Conservation (phyloP, 1,284 basidiomycete species). For the Irpex rosettiformis region DNA sequence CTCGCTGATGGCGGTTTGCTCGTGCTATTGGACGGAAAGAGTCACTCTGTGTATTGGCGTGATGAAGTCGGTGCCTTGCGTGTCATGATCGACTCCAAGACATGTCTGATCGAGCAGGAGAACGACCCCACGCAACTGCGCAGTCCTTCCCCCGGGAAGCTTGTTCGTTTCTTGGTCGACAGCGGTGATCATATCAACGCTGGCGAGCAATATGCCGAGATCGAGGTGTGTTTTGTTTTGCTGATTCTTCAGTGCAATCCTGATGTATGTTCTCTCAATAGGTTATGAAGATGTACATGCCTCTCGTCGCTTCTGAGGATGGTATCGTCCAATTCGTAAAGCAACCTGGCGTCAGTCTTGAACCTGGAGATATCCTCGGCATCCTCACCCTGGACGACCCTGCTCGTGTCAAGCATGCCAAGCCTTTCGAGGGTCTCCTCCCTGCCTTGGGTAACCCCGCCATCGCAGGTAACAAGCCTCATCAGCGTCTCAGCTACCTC, state of each 20-base stretch:
- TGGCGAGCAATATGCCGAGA: constrained; percentile 97
- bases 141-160: constrained; percentile 95
- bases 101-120: constrained; percentile 98
- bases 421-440: constrained; percentile 94
- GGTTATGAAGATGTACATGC: constrained; percentile 99
- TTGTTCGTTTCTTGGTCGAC: constrained; percentile 93
- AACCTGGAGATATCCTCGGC: constrained; percentile 98
- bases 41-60: constrained; percentile 97
- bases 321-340: constrained; percentile 97
- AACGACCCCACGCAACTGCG: constrained; percentile 98
- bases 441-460: constrained; percentile 84
- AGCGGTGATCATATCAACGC: constrained; percentile 96
- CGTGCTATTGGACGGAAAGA: constrained; percentile 88
- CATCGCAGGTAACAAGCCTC: constrained; percentile 87
- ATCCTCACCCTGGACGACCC: constrained; percentile 97
- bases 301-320: constrained; percentile 93
- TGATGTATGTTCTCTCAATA: constrained; percentile 29
- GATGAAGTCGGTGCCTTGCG: constrained; percentile 96
- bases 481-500: constrained; percentile 83
- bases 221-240: constrained; percentile 64
- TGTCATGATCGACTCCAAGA: constrained; percentile 95
- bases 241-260: constrained; percentile 8
- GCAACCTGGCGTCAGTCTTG: constrained; percentile 94
- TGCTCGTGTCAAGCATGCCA: constrained; percentile 95
- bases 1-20: constrained; percentile 96